Percentiles rank a stretch among this genome's conserved stretches.
Conservation (phyloP, 371 early-diverging fungal species). For the Lichtheimia hyalospora region DNA sequence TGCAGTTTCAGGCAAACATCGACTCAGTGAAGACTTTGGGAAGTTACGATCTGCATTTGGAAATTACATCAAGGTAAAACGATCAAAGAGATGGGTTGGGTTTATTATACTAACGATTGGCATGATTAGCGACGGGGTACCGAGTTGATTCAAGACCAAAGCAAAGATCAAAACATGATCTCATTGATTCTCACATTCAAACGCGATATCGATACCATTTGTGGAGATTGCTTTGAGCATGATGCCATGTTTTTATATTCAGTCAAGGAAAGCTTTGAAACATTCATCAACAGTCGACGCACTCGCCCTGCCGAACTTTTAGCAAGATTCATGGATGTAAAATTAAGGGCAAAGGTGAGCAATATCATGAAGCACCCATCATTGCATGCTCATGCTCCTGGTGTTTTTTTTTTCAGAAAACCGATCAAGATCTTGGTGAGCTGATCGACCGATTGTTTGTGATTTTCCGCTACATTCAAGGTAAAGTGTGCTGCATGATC, state of each 20-base stretch:
- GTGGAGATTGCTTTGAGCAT: conserved; percentile 60
- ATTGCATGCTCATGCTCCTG: background rate
- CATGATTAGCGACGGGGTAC: conserved; percentile 20
- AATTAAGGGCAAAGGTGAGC: conserved; percentile 51
- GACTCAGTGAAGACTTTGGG: conserved; percentile 9
- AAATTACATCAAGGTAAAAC: conserved; percentile 31
- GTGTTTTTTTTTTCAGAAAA: conserved; percentile 21
- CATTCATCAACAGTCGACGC: conserved; percentile 80
- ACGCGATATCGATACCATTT: conserved; percentile 61
- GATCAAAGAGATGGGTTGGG: background rate
- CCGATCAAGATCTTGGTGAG: conserved; percentile 67
- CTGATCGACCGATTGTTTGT: conserved; percentile 65
- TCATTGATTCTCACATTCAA: conserved; percentile 70
- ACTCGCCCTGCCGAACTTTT: conserved; percentile 90
- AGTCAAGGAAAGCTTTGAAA: conserved; percentile 84
- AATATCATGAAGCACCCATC: background rate
- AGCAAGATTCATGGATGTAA: conserved; percentile 78
- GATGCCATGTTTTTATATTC: conserved; percentile 63
- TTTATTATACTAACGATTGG: background rate
- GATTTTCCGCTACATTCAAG: conserved; percentile 88
- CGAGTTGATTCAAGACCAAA: conserved; percentile 26
- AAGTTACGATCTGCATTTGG: conserved; percentile 28
- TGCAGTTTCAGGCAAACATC: conserved; percentile 6
- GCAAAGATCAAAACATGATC: conserved; percentile 52
- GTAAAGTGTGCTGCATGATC: conserved; percentile 13